A percentile compares a stretch with the other conserved stretches of the same genome.
Conservation (phyloP, 306 rosid species). For the Hylodesmum podocarpum region DNA sequence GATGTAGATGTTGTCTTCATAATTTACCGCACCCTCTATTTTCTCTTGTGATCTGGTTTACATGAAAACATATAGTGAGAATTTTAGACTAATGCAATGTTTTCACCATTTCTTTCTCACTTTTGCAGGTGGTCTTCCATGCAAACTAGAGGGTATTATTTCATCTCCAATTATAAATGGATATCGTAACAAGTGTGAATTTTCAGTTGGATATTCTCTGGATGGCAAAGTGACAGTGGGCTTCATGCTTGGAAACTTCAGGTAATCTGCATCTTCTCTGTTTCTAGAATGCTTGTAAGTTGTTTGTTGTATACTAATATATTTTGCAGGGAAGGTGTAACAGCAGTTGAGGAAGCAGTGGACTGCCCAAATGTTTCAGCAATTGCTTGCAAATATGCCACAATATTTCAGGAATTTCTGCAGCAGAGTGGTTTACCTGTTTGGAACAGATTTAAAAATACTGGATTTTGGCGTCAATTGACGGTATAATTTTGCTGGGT, state of each 20-base stretch:
- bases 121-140: slow-evolving; percentile 87
- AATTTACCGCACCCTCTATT: not conserved
- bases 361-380: slow-evolving; percentile 89
- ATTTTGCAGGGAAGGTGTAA: slow-evolving; percentile 86
- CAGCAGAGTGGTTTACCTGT: slow-evolving; percentile 71
- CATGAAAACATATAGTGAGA: not conserved
- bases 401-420: slow-evolving; percentile 85
- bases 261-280: slow-evolving; percentile 50
- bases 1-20: slow-evolving; percentile 7
- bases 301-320: slow-evolving; percentile 35
- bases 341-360: slow-evolving; percentile 90
- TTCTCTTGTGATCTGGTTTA: slow-evolving; percentile 2
- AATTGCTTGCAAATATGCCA: slow-evolving; percentile 73
- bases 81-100: slow-evolving; percentile 17
- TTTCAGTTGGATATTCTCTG: slow-evolving; percentile 88
- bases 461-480: slow-evolving; percentile 96
- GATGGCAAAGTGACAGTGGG: slow-evolving; percentile 86
- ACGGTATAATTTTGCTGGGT: slow-evolving; percentile 53
- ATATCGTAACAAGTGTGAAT: slow-evolving; percentile 94
- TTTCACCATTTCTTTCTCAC: slow-evolving; percentile 12
- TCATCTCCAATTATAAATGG: slow-evolving; percentile 86
- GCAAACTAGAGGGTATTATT: slow-evolving; percentile 79
- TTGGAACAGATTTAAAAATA: slow-evolving; percentile 92
- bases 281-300: slow-evolving; percentile 26
- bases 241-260: slow-evolving; percentile 92